These are phyloP conservation scores for Claviceps lovelessii DNA, from an alignment of 2,329 filamentous ascomycete genomes.

Conservation along the genomic window DNA sequence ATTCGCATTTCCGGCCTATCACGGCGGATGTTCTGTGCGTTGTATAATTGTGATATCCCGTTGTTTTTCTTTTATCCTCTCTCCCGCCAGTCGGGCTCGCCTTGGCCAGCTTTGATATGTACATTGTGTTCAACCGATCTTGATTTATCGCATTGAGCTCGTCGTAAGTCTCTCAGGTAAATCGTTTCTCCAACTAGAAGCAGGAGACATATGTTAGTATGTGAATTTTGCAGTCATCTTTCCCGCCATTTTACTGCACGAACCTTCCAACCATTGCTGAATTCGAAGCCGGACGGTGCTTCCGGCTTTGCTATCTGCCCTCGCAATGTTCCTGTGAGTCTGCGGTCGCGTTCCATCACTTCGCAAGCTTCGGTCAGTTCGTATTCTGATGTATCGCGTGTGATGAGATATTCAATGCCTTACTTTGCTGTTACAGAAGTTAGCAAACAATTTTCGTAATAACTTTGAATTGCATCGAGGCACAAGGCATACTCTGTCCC, in stretches of 20 bases:
- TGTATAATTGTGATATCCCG: background rate
- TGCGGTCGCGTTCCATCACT: slow-evolving; percentile 54
- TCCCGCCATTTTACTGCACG: slow-evolving; percentile 7
- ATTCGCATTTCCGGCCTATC: background rate
- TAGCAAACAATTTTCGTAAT: slow-evolving; percentile 10
- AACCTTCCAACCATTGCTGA: slow-evolving; percentile 52
- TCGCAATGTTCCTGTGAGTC: slow-evolving; percentile 44
- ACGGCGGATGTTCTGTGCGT: background rate
- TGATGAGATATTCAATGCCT: slow-evolving; percentile 4
- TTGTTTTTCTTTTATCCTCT: background rate
- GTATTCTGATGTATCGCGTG: slow-evolving; percentile 2
- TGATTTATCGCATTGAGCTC: background rate
- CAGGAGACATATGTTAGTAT: background rate
- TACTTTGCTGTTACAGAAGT: slow-evolving; percentile 39
- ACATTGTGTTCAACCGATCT: slow-evolving; percentile 5
- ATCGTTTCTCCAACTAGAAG: slow-evolving; percentile 37
- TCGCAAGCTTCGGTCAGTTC: background rate
- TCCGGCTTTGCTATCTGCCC: slow-evolving; percentile 41
- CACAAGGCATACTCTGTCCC: slow-evolving; percentile 41
- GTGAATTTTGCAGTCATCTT: background rate
- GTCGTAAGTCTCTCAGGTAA: slow-evolving; percentile 22
- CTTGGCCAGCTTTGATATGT: slow-evolving; percentile 5
- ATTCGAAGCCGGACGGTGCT: slow-evolving; percentile 45
- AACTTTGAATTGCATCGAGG: background rate
- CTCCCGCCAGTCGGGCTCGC: background rate